These are phyloP conservation scores for Chytriomyces hyalinus DNA, from an alignment of 192 early-diverging fungal genomes.

Conservation along the genomic window DNA sequence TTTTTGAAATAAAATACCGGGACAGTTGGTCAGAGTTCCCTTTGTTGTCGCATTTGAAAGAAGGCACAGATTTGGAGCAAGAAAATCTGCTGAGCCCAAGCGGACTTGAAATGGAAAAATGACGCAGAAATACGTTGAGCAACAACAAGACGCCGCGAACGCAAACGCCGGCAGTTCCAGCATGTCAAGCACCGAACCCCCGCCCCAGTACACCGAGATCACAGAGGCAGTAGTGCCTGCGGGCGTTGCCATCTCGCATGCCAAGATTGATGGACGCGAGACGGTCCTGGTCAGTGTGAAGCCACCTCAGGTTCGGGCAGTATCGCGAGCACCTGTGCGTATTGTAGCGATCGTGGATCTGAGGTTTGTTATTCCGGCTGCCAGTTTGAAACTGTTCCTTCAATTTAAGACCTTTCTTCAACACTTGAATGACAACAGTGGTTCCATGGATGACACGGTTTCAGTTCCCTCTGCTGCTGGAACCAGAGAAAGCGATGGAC, in stretches of 20 bases:
- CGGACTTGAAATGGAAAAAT: no score
- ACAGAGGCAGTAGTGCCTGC: neutral
- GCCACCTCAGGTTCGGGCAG: neutral
- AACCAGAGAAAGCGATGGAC: conserved; percentile 31
- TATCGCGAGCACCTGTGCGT: conserved; percentile 8
- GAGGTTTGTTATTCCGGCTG: neutral
- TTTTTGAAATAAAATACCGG: neutral
- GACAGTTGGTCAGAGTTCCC: neutral
- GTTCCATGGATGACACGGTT: conserved; percentile 39
- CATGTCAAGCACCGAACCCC: neutral
- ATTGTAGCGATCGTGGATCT: conserved; percentile 25
- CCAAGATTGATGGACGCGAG: conserved; percentile 14
- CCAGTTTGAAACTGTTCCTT: no score
- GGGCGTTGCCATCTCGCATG: neutral
- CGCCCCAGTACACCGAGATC: neutral
- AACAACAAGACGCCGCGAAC: no score
- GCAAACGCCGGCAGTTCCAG: no score
- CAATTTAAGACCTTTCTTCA: no score
- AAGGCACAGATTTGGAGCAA: neutral
- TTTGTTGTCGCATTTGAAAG: neutral
- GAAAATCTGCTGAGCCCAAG: neutral
- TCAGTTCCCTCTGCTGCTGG: conserved; percentile 7
- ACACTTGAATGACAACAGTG: conserved; percentile 22
- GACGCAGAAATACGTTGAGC: no score
- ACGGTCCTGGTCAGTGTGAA: conserved; percentile 20